Conservation (phyloP, 495 filamentous ascomycete genomes). For the Choiromyces venosus region DNA sequence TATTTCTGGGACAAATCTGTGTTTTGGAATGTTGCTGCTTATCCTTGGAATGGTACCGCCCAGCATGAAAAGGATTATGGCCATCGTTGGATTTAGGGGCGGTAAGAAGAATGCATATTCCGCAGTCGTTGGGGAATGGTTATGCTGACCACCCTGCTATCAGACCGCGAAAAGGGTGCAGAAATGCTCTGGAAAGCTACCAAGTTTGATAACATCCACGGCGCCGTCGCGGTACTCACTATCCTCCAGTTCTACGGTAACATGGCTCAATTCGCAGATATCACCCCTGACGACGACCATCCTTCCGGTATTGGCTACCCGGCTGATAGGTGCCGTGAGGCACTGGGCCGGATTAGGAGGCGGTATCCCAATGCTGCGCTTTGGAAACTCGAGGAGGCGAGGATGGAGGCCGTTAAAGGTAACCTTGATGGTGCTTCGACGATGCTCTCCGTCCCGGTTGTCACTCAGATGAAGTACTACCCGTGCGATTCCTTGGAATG, state of each 20-base stretch:
- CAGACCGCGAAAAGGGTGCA: constrained; percentile 74
- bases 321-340: constrained; percentile 57
- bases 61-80: constrained; percentile 73
- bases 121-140: not conserved
- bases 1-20: constrained; percentile 79
- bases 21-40: constrained; percentile 77
- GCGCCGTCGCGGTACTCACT: constrained; percentile 76
- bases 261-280: constrained; percentile 78
- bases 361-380: constrained; percentile 77
- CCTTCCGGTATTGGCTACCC: constrained; percentile 64
- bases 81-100: constrained; percentile 85
- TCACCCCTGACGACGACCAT: constrained; percentile 60
- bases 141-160: not conserved
- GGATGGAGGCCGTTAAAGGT: constrained; percentile 65
- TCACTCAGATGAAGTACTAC: constrained; percentile 78
- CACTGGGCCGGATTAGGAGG: constrained; percentile 66
- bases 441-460: constrained; percentile 53
- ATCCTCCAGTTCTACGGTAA: constrained; percentile 84
- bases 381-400: constrained; percentile 85
- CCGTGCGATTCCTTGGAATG: constrained; percentile 35
- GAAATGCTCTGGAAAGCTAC: constrained; percentile 88
- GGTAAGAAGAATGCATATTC: constrained; percentile 21
- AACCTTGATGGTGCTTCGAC: constrained; percentile 63
- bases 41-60: constrained; percentile 89
- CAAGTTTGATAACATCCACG: constrained; percentile 82